Evolutionary conservation across 2,329 filamentous ascomycete genomes (phyloP), one percentile per base, ranked within the genome.

Genomic region (Pseudonectria buxi): DNA sequence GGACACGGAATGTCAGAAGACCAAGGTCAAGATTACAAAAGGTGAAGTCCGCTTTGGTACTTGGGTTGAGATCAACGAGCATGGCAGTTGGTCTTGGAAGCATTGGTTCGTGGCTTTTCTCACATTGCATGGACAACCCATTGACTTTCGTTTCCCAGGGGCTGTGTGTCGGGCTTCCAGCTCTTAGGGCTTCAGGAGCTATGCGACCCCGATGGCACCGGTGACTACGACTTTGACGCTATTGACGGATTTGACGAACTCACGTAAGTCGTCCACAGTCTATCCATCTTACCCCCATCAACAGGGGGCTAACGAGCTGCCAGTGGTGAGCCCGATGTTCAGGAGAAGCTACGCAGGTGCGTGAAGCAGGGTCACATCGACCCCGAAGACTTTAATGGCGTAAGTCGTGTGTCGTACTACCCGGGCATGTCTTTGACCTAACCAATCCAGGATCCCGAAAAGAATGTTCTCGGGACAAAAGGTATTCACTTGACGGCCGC

Each of bases 221-320:
- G 63, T 22, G 61, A 61, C 2, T 72, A 67, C 36, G 73, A 88
- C 41, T 75, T 76, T 49, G 76, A 84, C 29, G 62, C 74, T 40
- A 69, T 95, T 37, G 86, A 95, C 55, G 87, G 86, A 40, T 94
- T 76, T 45, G 86, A 94, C 14, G 86, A 92, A 44, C 62, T 94
- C 35, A 49, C 46, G 71, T 71, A 51, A 49, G 68, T 61, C n/a
- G 7, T 14, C 14, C 11, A 16, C 10, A 14, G 6, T 2, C 26
- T 14, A 33, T 6, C 22, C 7, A 13, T 25, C n/a, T 12, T 28
- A 36, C n/a, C 4, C 4, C 6, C n/a, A 11, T 14, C 14, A 16
- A 30, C 18, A 14, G 24, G 6, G 11, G 35, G 26, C 44, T 53
- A 6, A 45, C 35, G 46, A 32, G 2, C 30, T 32, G 16, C 26